Conservation (phyloP, 805 yeast genomes). For the Myxozyma vanderwaltii region DNA sequence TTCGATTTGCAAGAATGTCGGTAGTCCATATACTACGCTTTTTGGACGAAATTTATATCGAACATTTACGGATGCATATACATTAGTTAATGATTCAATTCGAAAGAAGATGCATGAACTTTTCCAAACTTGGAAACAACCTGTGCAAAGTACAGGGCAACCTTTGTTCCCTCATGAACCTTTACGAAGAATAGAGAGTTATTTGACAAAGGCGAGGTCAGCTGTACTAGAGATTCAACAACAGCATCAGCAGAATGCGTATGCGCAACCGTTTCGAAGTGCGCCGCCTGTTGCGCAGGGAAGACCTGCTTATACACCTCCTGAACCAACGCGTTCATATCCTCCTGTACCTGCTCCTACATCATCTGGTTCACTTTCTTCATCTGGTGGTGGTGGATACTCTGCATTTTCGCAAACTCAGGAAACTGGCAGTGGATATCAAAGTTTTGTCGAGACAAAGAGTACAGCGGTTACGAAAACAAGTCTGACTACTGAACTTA, state of each 20-base stretch:
- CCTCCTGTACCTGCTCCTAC: conserved; percentile 1
- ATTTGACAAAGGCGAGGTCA: conserved; percentile 46
- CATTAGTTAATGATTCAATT: conserved; percentile 74
- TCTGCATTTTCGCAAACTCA: background rate
- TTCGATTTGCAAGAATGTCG: conserved; percentile 87
- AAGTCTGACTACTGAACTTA: conserved; percentile 19
- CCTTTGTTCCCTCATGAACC: conserved; percentile 75
- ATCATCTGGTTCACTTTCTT: background rate
- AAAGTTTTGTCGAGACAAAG: background rate
- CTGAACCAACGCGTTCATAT: conserved; percentile 1
- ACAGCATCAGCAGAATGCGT: conserved; percentile 24
- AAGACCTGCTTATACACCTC: background rate
- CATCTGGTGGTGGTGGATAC: background rate
- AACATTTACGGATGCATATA: conserved; percentile 73
- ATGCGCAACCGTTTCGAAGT: background rate
- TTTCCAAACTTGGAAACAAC: conserved; percentile 82
- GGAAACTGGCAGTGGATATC: background rate
- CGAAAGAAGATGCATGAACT: conserved; percentile 73
- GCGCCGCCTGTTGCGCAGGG: conserved; percentile 4
- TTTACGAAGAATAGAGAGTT: conserved; percentile 70
- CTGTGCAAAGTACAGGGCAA: conserved; percentile 56
- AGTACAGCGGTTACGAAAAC: conserved; percentile 12
- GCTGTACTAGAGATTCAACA: conserved; percentile 27
- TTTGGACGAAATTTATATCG: conserved; percentile 70
- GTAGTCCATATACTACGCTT: conserved; percentile 82